These are phyloP conservation scores for Kwoniella newhampshirensis DNA, from an alignment of 768 basidiomycete species.

Conservation along the genomic window DNA sequence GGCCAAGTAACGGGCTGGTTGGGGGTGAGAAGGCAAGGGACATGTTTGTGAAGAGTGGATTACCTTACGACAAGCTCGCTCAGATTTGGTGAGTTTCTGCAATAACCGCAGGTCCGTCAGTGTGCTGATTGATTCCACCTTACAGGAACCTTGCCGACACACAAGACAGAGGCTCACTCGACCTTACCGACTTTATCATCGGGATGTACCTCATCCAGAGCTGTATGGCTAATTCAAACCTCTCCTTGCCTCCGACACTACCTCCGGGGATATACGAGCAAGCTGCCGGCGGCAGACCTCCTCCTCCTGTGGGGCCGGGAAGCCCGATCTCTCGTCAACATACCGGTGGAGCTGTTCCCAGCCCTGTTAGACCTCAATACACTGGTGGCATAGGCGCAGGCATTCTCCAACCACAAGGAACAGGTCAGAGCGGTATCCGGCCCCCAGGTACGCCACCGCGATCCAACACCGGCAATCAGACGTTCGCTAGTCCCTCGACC, in stretches of 20 bases:
- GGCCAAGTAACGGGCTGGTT: conserved; percentile 73
- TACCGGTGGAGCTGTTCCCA: conserved; percentile 41
- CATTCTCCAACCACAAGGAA: conserved; percentile 52
- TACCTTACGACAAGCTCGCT: conserved; percentile 79
- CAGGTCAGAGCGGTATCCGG: conserved; percentile 57
- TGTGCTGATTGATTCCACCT: not conserved
- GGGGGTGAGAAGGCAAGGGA: conserved; percentile 81
- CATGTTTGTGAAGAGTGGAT: conserved; percentile 86
- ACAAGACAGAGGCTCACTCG: conserved; percentile 82
- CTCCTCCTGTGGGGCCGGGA: conserved; percentile 25
- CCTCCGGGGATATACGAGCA: conserved; percentile 85
- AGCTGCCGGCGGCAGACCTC: conserved; percentile 57
- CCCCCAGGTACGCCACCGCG: conserved; percentile 41
- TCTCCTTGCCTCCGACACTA: conserved; percentile 68
- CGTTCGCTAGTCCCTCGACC: conserved; percentile 22
- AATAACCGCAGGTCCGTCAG: too few relatives aligned
- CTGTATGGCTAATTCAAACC: conserved; percentile 75
- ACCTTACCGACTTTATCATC: conserved; percentile 86
- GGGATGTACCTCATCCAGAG: conserved; percentile 96
- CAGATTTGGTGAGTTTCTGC: conserved; percentile 75
- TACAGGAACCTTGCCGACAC: conserved; percentile 91
- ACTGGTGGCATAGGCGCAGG: conserved; percentile 28
- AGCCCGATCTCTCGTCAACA: conserved; percentile 63
- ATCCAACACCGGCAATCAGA: conserved; percentile 15
- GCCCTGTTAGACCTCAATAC: conserved; percentile 35